Evolutionary conservation across 2,329 filamentous ascomycete genomes (phyloP).

Genomic region (Venturia asperata): DNA sequence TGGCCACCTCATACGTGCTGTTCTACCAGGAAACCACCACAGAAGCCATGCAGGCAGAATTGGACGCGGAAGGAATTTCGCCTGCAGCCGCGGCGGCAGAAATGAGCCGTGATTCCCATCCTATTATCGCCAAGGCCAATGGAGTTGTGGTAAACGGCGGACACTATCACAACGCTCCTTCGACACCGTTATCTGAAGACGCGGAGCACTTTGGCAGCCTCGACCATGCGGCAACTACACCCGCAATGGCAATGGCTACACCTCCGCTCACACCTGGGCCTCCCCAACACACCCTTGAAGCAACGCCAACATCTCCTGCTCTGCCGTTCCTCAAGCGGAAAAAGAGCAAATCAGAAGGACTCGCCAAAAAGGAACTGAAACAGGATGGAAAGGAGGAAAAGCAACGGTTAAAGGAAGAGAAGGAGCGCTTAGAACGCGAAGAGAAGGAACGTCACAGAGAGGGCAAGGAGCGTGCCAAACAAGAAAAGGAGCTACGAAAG

Average conservation of each 20-base stretch:
- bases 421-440: constrained; percentile 14
- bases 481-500: constrained; percentile 49
- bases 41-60: constrained; percentile 64
- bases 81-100: constrained; percentile 31
- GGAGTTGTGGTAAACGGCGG: constrained; percentile 22
- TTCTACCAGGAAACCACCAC: constrained; percentile 91
- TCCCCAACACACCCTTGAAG: constrained; percentile 20
- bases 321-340: constrained; percentile 19
- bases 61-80: constrained; percentile 65
- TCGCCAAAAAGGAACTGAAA: constrained; percentile 39
- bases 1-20: constrained; percentile 91
- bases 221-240: constrained; percentile 60
- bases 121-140: constrained; percentile 39
- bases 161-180: constrained; percentile 25
- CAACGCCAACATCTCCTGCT: constrained; percentile 24
- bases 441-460: constrained; percentile 62
- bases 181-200: constrained; percentile 38
- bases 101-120: constrained; percentile 51
- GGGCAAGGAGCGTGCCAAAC: constrained; percentile 49
- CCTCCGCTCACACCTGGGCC: constrained; percentile 28
- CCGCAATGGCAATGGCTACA: constrained; percentile 32
- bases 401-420: constrained; percentile 8
- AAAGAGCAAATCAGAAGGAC: constrained; percentile 16
- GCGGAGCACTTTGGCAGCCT: constrained; percentile 50
- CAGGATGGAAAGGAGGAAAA: constrained; percentile 41